phyloP scores from a whole-genome alignment of 2,329 filamentous ascomycete genomes.

The Fusarium begoniae region DNA sequence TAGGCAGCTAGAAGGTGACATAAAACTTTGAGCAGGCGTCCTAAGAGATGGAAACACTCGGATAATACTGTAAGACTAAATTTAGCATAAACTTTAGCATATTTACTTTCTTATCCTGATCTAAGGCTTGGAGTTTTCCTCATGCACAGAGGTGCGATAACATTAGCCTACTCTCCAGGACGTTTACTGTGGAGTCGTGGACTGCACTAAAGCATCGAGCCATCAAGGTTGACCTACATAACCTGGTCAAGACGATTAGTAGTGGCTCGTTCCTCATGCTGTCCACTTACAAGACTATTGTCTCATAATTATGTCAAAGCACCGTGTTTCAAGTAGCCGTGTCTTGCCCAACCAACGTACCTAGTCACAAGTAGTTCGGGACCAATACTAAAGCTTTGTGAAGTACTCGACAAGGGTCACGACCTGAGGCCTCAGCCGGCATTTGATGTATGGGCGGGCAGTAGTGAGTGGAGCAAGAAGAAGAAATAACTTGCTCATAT shows the following conservation, averaged over 20 bases:
- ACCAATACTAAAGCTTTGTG: background rate
- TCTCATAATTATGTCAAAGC: background rate
- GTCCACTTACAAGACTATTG: background rate
- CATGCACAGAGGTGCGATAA: background rate
- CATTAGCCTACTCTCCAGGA: background rate
- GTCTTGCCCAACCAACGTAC: background rate
- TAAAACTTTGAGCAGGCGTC: background rate
- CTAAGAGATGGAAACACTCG: background rate
- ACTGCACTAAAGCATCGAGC: background rate
- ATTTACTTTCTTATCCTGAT: background rate
- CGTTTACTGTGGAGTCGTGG: background rate
- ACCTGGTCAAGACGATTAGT: background rate
- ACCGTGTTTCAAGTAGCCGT: background rate
- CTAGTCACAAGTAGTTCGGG: background rate
- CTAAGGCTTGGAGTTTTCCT: background rate
- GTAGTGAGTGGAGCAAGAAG: slow-evolving; percentile 12
- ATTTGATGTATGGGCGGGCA: background rate
- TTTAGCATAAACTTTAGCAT: background rate
- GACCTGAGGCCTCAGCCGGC: background rate
- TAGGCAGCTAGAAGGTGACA: no score
- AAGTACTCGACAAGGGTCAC: slow-evolving; percentile 5
- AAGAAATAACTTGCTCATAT: slow-evolving; percentile 38
- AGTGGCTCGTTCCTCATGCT: background rate
- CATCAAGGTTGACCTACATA: background rate
- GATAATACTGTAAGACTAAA: no score